Evolutionary conservation across 2,329 filamentous ascomycete genomes (phyloP), one percentile per base, ranked within the genome.

Genomic region (Epicoccum sorghinum): DNA sequence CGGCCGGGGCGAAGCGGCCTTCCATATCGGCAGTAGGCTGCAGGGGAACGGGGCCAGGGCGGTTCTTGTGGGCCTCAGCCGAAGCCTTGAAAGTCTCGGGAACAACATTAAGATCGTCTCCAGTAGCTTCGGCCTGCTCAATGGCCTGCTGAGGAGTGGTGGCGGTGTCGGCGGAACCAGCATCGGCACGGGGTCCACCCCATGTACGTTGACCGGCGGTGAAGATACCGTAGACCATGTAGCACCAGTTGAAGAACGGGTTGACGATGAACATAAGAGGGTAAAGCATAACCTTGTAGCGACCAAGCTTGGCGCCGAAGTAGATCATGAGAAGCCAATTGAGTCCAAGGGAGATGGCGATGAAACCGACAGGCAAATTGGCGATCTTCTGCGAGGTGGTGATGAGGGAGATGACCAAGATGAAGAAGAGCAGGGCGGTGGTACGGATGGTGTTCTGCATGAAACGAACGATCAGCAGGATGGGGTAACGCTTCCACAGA

Each of bases 281-380:
- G 71, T 98, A 98, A 5, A 98, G 81, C 88, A 91, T 93, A 58
- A 96, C 89, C 80, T 99, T 98, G 80, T 89, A 97, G 9, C 95
- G 85, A 57, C 88, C 87, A 43, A 98, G 83, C 75, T 91, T 92
- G 50, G 88, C 84, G 23, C 91, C 93, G 73, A 98, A 97, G 79
- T 96, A 98, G 57, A 98, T 79, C 93, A 98, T 98, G 73, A 98
- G 85, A 44, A 91, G 72, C 89, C 93, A 98, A 72, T 98, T 98
- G 35, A 98, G 82, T 0, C 93, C 93, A 2, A 98, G 83, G 0
- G 93, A 97, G 27, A 98, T 88, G 27, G 86, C 92, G 65, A 98
- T 96, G 76, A 98, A 97, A 14, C 93, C 93, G 22, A 97, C 88
- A 0, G 95, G 95, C 7, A 98, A 81, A 68, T 95, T 88, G 23